Evolutionary conservation across 2,329 filamentous ascomycete genomes (phyloP), one percentile per base, ranked within the genome.

Genomic region (Trichophyton rubrum): DNA sequence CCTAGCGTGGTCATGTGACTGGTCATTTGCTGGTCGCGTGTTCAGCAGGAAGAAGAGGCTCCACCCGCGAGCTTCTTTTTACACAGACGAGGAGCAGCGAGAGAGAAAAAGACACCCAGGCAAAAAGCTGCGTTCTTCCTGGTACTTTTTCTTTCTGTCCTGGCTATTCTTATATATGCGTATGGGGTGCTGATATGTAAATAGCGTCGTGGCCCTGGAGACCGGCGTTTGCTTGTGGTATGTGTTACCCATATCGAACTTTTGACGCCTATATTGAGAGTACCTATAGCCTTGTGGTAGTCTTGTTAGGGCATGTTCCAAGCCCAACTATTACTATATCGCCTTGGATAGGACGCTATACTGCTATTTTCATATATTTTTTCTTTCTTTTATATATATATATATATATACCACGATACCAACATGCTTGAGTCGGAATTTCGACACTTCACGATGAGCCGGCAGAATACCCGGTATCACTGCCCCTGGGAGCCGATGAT

Each of bases 401-500:
- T 33, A 53, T 11, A 30, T 13, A 33, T 30, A 24, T 35, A 9
- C 1, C 17, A n/a, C 41, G 43, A 47, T 24, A 35, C 15, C 51
- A 55, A 55, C n/a, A 55, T 55, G 51, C 51, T 55, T 35, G 51
- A 55, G 38, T 55, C 51, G 17, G 51, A 55, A 27, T 55, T 55
- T 35, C 51, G 27, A 17, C 51, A 55, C 27, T 55, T 55, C 51
- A 55, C 51, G 27, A 55, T 55, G 51, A 55, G 51, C 9, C 51
- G 51, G 51, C 51, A 55, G n/a, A 60, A 55, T 65, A 85, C 84
- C 65, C 87, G 90, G 67, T 99, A 97, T 75, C 88, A 86, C 64
- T 93, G 93, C 63, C 93, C 93, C 73, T 99, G 93, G 93, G 89
- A 88, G 58, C 88, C 97, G 75, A 85, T 96, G 67, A 92, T 89